phyloP scores from a whole-genome alignment of 2,329 filamentous ascomycete species.

The Xylaria sp. region DNA sequence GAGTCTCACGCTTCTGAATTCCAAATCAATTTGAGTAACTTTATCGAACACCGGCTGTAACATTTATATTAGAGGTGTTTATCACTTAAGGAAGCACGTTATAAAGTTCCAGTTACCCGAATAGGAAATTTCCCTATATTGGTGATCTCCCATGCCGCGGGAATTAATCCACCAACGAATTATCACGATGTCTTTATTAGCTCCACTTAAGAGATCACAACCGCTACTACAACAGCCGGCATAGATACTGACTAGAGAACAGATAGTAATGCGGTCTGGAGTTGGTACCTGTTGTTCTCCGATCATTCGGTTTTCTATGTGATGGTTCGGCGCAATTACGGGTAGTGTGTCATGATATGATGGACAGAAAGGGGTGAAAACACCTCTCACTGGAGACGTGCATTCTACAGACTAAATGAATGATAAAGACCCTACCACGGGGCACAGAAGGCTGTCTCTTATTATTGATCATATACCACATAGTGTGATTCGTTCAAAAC shows the following conservation, averaged over 20 bases:
- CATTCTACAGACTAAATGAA: too few species aligned
- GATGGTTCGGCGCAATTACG: too few species aligned
- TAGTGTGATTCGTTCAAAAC: too few species aligned
- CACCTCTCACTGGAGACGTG: too few species aligned
- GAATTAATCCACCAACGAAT: constrained; percentile 38
- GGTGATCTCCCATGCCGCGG: constrained; percentile 6
- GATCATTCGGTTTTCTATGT: too few species aligned
- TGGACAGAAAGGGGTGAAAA: too few species aligned
- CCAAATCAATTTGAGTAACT: neutral
- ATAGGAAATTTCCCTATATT: constrained; percentile 18
- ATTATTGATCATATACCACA: too few species aligned
- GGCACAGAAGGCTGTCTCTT: too few species aligned
- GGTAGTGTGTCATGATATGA: too few species aligned
- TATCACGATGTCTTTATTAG: constrained; percentile 4
- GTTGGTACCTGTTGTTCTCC: too few species aligned
- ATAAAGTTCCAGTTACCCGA: neutral
- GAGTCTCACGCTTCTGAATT: neutral
- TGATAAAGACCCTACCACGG: too few species aligned
- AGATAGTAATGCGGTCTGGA: neutral
- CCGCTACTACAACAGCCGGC: neutral
- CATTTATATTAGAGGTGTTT: neutral
- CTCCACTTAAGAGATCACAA: constrained; percentile 24
- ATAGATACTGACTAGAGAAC: neutral
- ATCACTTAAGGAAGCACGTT: neutral
- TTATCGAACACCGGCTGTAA: neutral